These are phyloP conservation scores for Sungouiella blattae DNA, from an alignment of 805 yeast genomes.

Conservation along the genomic window DNA sequence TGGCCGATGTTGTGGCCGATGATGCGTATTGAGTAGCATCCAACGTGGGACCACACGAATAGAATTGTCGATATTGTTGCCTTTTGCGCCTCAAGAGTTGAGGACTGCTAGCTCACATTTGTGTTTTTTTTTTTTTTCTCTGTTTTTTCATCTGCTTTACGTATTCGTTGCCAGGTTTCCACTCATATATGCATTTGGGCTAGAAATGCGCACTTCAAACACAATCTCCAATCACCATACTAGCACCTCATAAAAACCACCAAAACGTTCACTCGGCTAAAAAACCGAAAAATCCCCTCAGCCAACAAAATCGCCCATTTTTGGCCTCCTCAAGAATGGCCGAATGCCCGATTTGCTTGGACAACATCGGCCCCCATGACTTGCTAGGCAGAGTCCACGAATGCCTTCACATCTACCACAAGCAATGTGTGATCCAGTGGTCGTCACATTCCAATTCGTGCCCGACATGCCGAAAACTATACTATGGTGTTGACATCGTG, in stretches of 20 bases:
- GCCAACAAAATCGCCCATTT: background rate
- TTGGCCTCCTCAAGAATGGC: slow-evolving; percentile 1
- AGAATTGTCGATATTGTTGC: too few species aligned
- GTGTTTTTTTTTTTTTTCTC: background rate
- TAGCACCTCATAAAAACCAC: too few species aligned
- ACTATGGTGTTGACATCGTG: slow-evolving; percentile 33
- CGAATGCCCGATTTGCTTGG: slow-evolving; percentile 65
- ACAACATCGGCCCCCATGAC: slow-evolving; percentile 10
- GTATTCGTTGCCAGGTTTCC: too few species aligned
- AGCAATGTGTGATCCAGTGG: slow-evolving; percentile 58
- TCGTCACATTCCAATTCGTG: slow-evolving; percentile 52
- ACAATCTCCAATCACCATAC: too few species aligned
- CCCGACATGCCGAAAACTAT: slow-evolving; percentile 57
- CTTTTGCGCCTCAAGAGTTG: too few species aligned
- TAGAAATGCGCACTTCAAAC: background rate
- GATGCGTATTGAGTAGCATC: too few species aligned
- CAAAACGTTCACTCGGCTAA: too few species aligned
- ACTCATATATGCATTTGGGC: background rate
- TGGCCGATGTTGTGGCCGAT: too few species aligned
- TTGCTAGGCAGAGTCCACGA: slow-evolving; percentile 22
- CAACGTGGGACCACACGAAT: too few species aligned
- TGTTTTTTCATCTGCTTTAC: too few species aligned
- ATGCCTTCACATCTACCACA: slow-evolving; percentile 58
- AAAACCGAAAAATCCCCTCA: background rate
- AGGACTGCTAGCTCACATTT: too few species aligned